Evolutionary conservation across 805 yeast genomes (phyloP).

Genomic region (Metschnikowia amazonensis): DNA sequence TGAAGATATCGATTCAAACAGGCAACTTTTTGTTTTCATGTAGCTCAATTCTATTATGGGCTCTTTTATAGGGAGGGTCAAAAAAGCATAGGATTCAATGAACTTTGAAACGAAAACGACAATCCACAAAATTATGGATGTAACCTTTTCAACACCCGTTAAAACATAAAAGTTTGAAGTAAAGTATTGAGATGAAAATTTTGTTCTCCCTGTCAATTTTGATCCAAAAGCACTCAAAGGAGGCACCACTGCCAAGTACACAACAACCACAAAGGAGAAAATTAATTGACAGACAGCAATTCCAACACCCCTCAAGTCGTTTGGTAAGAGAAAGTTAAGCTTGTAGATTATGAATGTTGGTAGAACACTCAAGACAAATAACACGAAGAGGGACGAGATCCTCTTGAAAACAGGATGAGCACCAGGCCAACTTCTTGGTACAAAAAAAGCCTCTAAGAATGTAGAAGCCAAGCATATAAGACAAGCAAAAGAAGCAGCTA

Average conservation of each 20-base stretch:
- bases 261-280: constrained; percentile 50
- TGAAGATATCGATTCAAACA: constrained; percentile 54
- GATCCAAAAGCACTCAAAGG: constrained; percentile 49
- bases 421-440: constrained; percentile 74
- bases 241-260: constrained; percentile 61
- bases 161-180: constrained; percentile 56
- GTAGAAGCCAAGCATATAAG: constrained; percentile 55
- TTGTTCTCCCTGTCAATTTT: constrained; percentile 31
- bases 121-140: constrained; percentile 69
- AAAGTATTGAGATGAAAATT: constrained; percentile 38
- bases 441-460: constrained; percentile 54
- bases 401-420: constrained; percentile 56
- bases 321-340: constrained; percentile 22
- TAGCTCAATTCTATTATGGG: constrained; percentile 66
- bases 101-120: constrained; percentile 66
- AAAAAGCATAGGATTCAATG: constrained; percentile 86
- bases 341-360: constrained; percentile 52
- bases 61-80: constrained; percentile 79
- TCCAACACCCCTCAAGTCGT: constrained; percentile 31
- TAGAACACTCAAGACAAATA: constrained; percentile 42
- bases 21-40: constrained; percentile 56
- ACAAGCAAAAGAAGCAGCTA: constrained; percentile 62
- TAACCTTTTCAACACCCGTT: constrained; percentile 49
- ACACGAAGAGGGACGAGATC: constrained; percentile 36
- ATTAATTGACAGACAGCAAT: constrained; percentile 54